Conservation (phyloP, 1,139 yeast genomes). For the Candida sojae region DNA sequence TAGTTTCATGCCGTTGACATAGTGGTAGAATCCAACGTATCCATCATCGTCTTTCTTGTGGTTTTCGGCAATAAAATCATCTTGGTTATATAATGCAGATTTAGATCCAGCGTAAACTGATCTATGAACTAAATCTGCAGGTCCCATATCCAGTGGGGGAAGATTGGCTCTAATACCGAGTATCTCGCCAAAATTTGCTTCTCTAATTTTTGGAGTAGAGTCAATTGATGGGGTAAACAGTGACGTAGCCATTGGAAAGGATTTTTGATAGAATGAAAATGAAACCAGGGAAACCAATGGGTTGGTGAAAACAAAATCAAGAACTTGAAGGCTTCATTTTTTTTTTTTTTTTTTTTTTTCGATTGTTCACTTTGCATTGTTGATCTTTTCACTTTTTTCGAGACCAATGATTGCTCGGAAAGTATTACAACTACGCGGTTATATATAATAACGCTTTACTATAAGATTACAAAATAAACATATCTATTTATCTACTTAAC, state of each 20-base stretch:
- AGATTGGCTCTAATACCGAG: slow-evolving; percentile 23
- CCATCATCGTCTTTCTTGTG: slow-evolving; percentile 33
- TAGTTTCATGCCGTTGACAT: slow-evolving; percentile 35
- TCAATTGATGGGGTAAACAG: slow-evolving; percentile 1
- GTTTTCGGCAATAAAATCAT: slow-evolving; percentile 26
- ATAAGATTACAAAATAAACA: not conserved
- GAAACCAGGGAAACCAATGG: not conserved
- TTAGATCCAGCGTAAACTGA: slow-evolving; percentile 38
- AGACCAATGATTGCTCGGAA: not conserved
- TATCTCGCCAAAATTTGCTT: slow-evolving; percentile 29
- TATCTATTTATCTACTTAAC: slow-evolving; percentile 2
- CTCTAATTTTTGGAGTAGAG: slow-evolving; percentile 25
- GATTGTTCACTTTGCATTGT: not conserved
- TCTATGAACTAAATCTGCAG: slow-evolving; percentile 44
- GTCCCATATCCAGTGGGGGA: slow-evolving; percentile 28
- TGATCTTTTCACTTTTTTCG: not conserved
- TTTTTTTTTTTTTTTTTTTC: not conserved
- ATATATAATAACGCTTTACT: too few relatives aligned
- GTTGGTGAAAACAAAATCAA: not conserved
- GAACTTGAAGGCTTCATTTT: not conserved
- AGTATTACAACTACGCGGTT: not conserved
- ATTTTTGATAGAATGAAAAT: not conserved
- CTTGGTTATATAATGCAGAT: slow-evolving; percentile 28
- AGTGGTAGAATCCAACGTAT: slow-evolving; percentile 44
- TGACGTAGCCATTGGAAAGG: not conserved